Base-by-base conservation (phyloP, 305 asterid genomes). In the Fraxinus floribunda region DNA sequence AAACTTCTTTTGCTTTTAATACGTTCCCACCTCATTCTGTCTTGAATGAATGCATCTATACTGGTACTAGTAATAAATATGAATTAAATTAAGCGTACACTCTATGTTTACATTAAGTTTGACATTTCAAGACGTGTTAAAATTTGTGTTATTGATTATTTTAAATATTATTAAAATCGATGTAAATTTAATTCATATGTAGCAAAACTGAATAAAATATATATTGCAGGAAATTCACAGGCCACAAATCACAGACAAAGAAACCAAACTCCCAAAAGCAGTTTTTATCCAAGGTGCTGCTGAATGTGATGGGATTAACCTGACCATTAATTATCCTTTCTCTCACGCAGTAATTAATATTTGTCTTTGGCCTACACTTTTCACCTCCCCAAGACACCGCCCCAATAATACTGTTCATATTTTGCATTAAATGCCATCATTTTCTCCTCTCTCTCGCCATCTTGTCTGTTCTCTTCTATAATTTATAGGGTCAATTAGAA, bases 371-470 rank as follows among this genome's bases (percentile, higher is more conserved):
- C 83, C 84, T 81, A 86, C 90, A 78, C 89, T 88, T 91, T 89
- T 88, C 91, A 91, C 90, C 90, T 85, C 86, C 90, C 90, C 35
- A 44, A 70, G 68, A 49, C 83, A 26, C 83, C 84, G 64, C 84
- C 72, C 49, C 52, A 75, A 52, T 66, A 79, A 85, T 46, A 79
- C 68, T 75, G 76, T 16, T 15, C 82, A 38, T 38, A 38, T 60
- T 34, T 6, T 81, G 7, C 3, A 30, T 60, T 22, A n/a, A 55
- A 52, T 78, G 64, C 86, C 84, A 84, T 79, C 82, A 30, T 76
- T 84, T 82, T 85, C 83, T 38, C 70, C 35, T 72, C 70, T 77
- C 49, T 72, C 46, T 2, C 6, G 1, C 71, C 30, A 29, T 73
- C 62, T 49, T 52, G 20, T 72, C 85, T 35, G 39, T 35, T 35